Conservation (phyloP, 2,329 filamentous ascomycete genomes). For the Arachnomyces sp. region DNA sequence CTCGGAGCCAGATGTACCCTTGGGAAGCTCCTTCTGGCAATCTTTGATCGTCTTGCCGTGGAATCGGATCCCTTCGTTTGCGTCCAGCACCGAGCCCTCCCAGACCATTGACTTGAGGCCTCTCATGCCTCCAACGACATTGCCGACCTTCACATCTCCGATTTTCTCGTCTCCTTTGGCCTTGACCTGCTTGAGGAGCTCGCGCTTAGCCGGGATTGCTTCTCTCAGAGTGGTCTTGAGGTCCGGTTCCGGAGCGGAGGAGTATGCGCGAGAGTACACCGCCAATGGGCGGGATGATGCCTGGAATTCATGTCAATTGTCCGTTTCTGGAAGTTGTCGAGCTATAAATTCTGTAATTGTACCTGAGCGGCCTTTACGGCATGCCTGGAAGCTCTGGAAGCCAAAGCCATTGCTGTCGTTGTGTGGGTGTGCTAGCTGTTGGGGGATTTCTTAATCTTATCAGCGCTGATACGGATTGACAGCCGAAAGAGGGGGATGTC, state of each 20-base stretch:
- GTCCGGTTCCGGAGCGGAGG: constrained; percentile 66
- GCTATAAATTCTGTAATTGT: constrained; percentile 4
- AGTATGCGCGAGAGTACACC: constrained; percentile 30
- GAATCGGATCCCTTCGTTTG: constrained; percentile 96
- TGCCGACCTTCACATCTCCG: constrained; percentile 88
- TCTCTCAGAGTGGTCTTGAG: constrained; percentile 80
- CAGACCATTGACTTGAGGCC: constrained; percentile 97
- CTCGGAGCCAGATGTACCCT: constrained; percentile 84
- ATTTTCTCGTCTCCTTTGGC: constrained; percentile 72
- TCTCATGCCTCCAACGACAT: constrained; percentile 93
- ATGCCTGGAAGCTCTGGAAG: constrained; percentile 31
- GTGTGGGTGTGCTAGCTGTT: neutral
- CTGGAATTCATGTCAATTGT: constrained; percentile 1
- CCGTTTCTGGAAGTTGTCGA: neutral
- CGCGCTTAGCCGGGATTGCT: constrained; percentile 83
- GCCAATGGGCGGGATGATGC: constrained; percentile 14
- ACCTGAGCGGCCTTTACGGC: constrained; percentile 32
- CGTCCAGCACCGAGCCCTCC: constrained; percentile 95
- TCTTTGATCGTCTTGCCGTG: constrained; percentile 97
- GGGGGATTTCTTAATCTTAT: too few relatives aligned
- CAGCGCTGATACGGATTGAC: too few relatives aligned
- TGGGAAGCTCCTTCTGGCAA: constrained; percentile 87
- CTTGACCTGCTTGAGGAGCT: constrained; percentile 91
- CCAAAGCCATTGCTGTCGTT: constrained; percentile 23
- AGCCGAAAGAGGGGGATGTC: too few relatives aligned